Percentiles rank a stretch among this genome's conserved stretches.
phyloP scores from a whole-genome alignment of 1,284 basidiomycete species.

The Ganoderma boninense region DNA sequence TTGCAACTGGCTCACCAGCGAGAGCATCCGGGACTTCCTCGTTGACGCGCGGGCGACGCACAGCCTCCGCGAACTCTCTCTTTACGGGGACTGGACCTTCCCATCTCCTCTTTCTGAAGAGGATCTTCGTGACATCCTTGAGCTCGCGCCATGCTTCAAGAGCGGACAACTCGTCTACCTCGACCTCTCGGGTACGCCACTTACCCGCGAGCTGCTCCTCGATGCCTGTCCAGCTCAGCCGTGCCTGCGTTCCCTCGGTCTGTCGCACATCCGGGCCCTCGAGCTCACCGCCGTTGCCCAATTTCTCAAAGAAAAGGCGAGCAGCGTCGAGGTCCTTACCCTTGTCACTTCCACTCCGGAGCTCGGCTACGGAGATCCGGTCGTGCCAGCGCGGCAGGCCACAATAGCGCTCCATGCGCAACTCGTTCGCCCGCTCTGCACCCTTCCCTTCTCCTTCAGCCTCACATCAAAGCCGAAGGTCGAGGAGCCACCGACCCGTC shows the following conservation, averaged over 20 bases:
- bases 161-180: constrained; percentile 85
- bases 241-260: constrained; percentile 84
- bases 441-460: constrained; percentile 78
- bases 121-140: constrained; percentile 78
- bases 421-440: constrained; percentile 82
- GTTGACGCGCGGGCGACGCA: constrained; percentile 72
- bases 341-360: constrained; percentile 83
- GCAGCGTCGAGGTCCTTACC: constrained; percentile 88
- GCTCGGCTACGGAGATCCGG: constrained; percentile 61
- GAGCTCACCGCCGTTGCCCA: constrained; percentile 72
- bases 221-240: constrained; percentile 72
- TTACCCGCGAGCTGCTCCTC: constrained; percentile 72
- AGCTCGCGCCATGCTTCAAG: constrained; percentile 83
- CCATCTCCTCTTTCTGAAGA: constrained; percentile 78
- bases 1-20: constrained; percentile 85
- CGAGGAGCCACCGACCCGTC: constrained; percentile 68
- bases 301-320: constrained; percentile 77
- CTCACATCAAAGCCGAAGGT: constrained; percentile 43
- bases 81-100: constrained; percentile 92
- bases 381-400: constrained; percentile 60
- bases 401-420: constrained; percentile 72
- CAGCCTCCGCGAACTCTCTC: constrained; percentile 80
- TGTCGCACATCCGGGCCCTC: constrained; percentile 85
- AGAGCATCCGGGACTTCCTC: constrained; percentile 82
- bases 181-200: constrained; percentile 86